phyloP scores from a whole-genome alignment of 1,284 basidiomycete species.

The Mycena sp. region DNA sequence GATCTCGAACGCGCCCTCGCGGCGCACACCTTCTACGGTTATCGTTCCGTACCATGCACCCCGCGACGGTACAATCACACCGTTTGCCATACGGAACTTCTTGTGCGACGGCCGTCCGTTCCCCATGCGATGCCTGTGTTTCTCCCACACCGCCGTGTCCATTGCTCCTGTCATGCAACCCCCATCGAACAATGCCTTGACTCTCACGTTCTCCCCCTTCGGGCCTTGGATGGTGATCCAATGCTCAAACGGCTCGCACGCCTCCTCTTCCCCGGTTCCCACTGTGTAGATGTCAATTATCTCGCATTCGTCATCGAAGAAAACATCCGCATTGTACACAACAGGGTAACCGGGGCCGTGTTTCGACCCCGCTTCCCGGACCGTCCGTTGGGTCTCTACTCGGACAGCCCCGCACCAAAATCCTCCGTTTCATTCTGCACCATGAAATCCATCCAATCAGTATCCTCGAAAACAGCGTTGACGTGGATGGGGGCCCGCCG shows the following conservation, averaged over 20 bases:
- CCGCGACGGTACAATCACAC: neutral
- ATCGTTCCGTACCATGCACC: slow-evolving; percentile 4
- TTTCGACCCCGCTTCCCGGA: slow-evolving; percentile 2
- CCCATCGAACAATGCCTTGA: slow-evolving; percentile 11
- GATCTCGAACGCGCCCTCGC: slow-evolving; percentile 4
- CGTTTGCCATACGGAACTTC: slow-evolving; percentile 18
- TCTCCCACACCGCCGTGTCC: slow-evolving; percentile 10
- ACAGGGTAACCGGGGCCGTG: neutral
- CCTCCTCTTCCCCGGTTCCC: neutral
- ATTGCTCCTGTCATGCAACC: slow-evolving; percentile 13
- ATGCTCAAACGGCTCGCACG: slow-evolving; percentile 10
- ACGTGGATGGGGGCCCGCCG: neutral
- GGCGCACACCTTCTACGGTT: neutral
- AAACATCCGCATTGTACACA: neutral
- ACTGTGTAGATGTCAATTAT: slow-evolving; percentile 18
- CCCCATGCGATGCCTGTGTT: neutral
- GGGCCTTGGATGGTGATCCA: neutral
- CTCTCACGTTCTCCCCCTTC: neutral
- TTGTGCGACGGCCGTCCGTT: neutral
- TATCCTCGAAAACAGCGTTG: slow-evolving; percentile 2
- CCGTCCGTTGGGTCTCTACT: slow-evolving; percentile 10
- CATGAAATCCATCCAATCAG: slow-evolving; percentile 17
- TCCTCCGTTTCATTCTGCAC: neutral
- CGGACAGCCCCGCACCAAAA: slow-evolving; percentile 22
- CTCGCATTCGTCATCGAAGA: neutral